phyloP scores from a whole-genome alignment of 2,329 filamentous ascomycete species.

The Monilinia laxa region DNA sequence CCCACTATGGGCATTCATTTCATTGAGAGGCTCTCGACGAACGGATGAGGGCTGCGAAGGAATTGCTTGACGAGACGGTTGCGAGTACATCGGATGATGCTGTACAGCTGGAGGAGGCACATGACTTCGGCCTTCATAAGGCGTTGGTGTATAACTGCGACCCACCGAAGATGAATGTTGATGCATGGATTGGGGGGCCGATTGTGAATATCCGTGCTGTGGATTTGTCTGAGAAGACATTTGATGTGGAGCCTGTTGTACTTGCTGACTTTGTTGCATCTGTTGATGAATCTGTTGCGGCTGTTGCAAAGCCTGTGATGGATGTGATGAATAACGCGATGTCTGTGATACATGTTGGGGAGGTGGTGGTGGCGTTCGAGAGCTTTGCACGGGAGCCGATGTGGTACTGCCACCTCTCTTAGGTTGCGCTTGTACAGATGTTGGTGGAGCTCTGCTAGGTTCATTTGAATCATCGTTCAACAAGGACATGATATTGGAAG shows the following conservation, averaged over 20 bases:
- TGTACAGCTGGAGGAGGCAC: conserved; percentile 41
- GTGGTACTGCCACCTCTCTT: conserved; percentile 24
- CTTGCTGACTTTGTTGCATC: conserved; percentile 28
- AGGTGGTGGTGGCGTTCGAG: conserved; percentile 31
- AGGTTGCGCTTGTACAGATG: conserved; percentile 35
- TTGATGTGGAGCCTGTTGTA: conserved; percentile 46
- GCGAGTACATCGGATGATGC: conserved; percentile 40
- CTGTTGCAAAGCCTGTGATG: conserved; percentile 29
- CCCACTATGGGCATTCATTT: conserved; percentile 33
- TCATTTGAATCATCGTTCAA: conserved; percentile 55
- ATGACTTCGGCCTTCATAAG: conserved; percentile 43
- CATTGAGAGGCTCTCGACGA: conserved; percentile 37
- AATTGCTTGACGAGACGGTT: conserved; percentile 36
- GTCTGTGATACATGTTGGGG: conserved; percentile 36
- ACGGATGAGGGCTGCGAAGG: conserved; percentile 33
- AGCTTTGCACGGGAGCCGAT: conserved; percentile 31
- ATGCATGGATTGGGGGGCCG: conserved; percentile 47
- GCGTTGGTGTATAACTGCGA: conserved; percentile 38
- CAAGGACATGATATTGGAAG: conserved; percentile 61
- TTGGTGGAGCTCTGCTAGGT: conserved; percentile 37
- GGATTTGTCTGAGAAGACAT: conserved; percentile 44
- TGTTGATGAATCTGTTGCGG: conserved; percentile 20
- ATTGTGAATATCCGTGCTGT: conserved; percentile 49
- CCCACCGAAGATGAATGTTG: conserved; percentile 48
- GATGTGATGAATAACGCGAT: conserved; percentile 44